phyloP scores from a whole-genome alignment of 345 rosid species.

The Citrus inodora region DNA sequence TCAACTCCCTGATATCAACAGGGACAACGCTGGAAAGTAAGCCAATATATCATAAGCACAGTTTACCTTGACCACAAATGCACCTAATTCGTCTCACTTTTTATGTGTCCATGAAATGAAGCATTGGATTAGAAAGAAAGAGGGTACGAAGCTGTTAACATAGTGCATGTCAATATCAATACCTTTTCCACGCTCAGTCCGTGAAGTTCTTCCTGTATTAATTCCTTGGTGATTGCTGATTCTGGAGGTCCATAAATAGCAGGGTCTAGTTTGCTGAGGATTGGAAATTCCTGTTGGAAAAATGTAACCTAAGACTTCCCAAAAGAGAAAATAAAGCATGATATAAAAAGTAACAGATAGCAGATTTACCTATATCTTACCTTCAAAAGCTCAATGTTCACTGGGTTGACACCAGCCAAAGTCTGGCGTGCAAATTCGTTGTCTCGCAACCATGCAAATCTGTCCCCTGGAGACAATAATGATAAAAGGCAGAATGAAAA shows the following conservation, averaged over 20 bases:
- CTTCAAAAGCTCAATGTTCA: conserved; percentile 72
- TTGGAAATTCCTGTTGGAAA: conserved; percentile 71
- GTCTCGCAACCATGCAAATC: conserved; percentile 94
- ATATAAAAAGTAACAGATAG: not conserved
- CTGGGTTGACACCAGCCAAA: conserved; percentile 91
- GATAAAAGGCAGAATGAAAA: conserved; percentile 1
- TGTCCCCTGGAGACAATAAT: conserved; percentile 52
- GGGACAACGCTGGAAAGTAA: not conserved
- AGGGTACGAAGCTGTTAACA: not conserved
- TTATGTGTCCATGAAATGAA: not conserved
- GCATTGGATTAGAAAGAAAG: not conserved
- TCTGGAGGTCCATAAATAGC: conserved; percentile 76
- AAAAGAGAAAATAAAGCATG: conserved; percentile 2
- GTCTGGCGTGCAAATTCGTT: conserved; percentile 91
- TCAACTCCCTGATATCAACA: no score
- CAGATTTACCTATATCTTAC: conserved; percentile 19
- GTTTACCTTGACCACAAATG: not conserved
- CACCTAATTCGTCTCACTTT: not conserved
- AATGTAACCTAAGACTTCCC: not conserved
- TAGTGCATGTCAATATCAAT: conserved; percentile 1
- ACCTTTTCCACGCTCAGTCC: conserved; percentile 78
- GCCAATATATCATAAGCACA: not conserved
- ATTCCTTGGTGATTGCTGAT: conserved; percentile 69
- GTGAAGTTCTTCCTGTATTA: conserved; percentile 64
- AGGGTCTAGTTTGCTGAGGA: conserved; percentile 80